Evolutionary conservation across 164 flowering plant species (phyloP).

Genomic region (Stephania japonica): DNA sequence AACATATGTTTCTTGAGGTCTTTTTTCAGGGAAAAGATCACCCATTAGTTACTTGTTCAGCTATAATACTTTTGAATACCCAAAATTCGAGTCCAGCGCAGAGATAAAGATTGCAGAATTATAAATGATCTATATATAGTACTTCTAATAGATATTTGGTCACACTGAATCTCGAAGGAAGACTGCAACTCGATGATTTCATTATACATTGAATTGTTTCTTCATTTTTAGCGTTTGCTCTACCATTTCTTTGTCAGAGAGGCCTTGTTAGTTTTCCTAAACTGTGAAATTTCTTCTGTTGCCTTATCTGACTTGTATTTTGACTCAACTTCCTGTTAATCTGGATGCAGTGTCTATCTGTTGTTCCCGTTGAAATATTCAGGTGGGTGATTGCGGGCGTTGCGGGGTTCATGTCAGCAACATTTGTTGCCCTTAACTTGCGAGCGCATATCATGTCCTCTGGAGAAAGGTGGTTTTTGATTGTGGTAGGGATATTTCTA

Average conservation of each 20-base stretch:
- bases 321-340: conserved; percentile 1
- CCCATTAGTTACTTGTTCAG: not conserved
- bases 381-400: conserved; percentile 91
- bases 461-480: conserved; percentile 91
- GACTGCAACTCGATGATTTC: not conserved
- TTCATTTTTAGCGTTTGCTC: not conserved
- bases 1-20: no score
- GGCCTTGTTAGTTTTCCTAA: not conserved
- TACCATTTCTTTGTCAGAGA: not conserved
- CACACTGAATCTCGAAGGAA: not conserved
- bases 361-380: conserved; percentile 70
- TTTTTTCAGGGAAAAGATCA: no score
- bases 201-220: not conserved
- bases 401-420: conserved; percentile 97
- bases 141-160: not conserved
- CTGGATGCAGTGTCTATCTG: conserved; percentile 65
- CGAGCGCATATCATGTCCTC: conserved; percentile 80
- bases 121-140: not conserved
- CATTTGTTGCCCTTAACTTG: conserved; percentile 89
- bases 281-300: not conserved
- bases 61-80: not conserved
- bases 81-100: not conserved
- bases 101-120: not conserved
- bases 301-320: not conserved
- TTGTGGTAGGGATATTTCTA: conserved; percentile 83